Percentiles rank a stretch among this genome's conserved stretches.
Evolutionary conservation across 768 basidiomycete species (phyloP).

Genomic region (Phaeotremella fagi): DNA sequence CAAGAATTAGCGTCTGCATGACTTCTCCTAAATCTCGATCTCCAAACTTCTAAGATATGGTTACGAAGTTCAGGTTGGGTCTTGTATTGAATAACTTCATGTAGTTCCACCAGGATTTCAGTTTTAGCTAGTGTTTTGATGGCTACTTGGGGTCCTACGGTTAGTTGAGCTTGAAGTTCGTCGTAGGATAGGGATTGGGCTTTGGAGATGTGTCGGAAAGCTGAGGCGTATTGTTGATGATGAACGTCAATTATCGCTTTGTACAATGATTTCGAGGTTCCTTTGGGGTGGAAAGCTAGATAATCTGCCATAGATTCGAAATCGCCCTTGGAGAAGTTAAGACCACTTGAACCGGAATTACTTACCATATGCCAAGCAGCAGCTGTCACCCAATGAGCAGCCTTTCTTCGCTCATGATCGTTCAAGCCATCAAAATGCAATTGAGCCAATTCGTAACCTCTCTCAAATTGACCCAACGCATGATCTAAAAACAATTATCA

Average conservation of each 20-base stretch:
- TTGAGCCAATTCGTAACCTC: constrained; percentile 36
- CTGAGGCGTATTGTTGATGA: constrained; percentile 33
- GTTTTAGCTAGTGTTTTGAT: constrained; percentile 44
- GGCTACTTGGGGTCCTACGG: constrained; percentile 29
- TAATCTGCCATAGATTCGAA: constrained; percentile 45
- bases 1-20: constrained; percentile 43
- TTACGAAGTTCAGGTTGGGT: constrained; percentile 37
- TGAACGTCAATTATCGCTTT: constrained; percentile 47
- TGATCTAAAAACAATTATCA: too few species aligned
- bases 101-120: constrained; percentile 41
- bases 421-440: constrained; percentile 35
- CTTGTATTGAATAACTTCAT: constrained; percentile 47
- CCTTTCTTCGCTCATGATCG: constrained; percentile 36
- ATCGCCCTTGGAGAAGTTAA: constrained; percentile 28
- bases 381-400: constrained; percentile 41
- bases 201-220: constrained; percentile 43
- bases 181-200: constrained; percentile 43
- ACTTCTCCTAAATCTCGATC: constrained; percentile 36
- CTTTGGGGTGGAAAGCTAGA: constrained; percentile 42
- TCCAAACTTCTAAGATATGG: constrained; percentile 32
- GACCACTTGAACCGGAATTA: background rate
- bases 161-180: constrained; percentile 36
- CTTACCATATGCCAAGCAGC: constrained; percentile 47
- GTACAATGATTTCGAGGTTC: constrained; percentile 45
- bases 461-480: constrained; percentile 36